Evolutionary conservation across 2,329 filamentous ascomycete species (phyloP), one percentile per base, ranked within the genome.

Genomic region (Trichophyton schoenleinii): DNA sequence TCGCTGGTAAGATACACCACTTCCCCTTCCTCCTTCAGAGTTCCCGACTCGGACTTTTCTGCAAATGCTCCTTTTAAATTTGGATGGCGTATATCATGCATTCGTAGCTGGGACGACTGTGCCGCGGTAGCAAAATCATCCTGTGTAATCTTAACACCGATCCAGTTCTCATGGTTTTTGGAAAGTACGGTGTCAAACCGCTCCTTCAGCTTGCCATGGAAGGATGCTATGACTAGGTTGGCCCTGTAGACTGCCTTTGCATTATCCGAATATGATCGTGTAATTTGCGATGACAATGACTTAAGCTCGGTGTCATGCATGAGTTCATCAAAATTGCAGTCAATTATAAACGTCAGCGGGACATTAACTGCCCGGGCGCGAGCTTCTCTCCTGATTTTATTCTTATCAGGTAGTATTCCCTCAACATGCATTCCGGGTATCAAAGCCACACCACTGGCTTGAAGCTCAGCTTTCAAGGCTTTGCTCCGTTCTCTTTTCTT

Each of bases 1-100:
- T 99, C 94, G 15, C 91, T 91, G 6, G 89, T 89, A 3, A 99
- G 83, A 71, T 99, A 99, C 62, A 99, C 83, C 5, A 96, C 79
- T 71, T 87, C 82, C 57, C 81, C 80, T 63, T 78, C 71, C 62
- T 74, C 70, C 57, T 72, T 70, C 36, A 69, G 68, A 55, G n/a
- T 70, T 68, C 20, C 63, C 22, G 60, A 48, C 5, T 58, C 59
- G 36, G 58, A 52, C 31, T 60, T 49, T 53, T 67, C 44, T 60
- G 79, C 75, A 59, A 91, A 79, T 0, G 82, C 72, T 1, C 86
- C 86, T 9, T 79, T 81, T 63, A 89, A 67, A 58, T 78, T 76
- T 0, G 87, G 87, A 2, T 80, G 80, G 0, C 77, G 68, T 0
- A 74, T 71, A 0, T 78, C 78, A 20, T 73, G 75, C 90, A 96